phyloP scores from a whole-genome alignment of 148 eudicot species.

The Nepenthes mirabilis region DNA sequence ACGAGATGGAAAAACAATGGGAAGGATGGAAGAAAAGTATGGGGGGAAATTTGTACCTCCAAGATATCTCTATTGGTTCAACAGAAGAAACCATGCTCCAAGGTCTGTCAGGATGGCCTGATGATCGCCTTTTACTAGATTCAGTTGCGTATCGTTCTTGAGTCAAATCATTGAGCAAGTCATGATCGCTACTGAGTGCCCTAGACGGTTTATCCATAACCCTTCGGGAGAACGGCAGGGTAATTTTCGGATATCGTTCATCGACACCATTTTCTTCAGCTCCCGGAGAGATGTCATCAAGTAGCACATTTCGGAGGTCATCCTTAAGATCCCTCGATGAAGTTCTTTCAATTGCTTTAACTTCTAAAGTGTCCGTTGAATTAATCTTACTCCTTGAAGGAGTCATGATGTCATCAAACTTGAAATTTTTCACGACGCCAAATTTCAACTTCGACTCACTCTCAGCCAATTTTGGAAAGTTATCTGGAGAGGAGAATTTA shows the following conservation, averaged over 20 bases:
- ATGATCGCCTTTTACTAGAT: constrained; percentile 21
- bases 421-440: constrained; percentile 22
- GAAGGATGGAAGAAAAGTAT: not conserved
- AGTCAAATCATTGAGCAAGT: constrained; percentile 24
- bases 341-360: constrained; percentile 32
- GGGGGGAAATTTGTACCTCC: constrained; percentile 36
- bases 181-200: constrained; percentile 22
- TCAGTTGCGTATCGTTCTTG: constrained; percentile 22
- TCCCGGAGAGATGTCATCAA: constrained; percentile 23
- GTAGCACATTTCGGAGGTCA: constrained; percentile 23
- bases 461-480: constrained; percentile 14
- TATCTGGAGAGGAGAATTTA: constrained; percentile 21
- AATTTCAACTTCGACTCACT: constrained; percentile 24
- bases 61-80: constrained; percentile 56
- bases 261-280: constrained; percentile 25
- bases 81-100: constrained; percentile 14
- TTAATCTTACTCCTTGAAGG: constrained; percentile 14
- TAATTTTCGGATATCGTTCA: constrained; percentile 20
- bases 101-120: constrained; percentile 22
- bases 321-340: constrained; percentile 32
- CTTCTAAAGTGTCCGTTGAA: constrained; percentile 16
- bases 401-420: constrained; percentile 23
- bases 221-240: constrained; percentile 32
- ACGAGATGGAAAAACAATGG: not conserved
- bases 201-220: constrained; percentile 31